A percentile compares a stretch with the other conserved stretches of the same genome.
These are phyloP conservation scores for Ogataea wickerhamii DNA, from an alignment of 805 yeast genomes.

Conservation along the genomic window DNA sequence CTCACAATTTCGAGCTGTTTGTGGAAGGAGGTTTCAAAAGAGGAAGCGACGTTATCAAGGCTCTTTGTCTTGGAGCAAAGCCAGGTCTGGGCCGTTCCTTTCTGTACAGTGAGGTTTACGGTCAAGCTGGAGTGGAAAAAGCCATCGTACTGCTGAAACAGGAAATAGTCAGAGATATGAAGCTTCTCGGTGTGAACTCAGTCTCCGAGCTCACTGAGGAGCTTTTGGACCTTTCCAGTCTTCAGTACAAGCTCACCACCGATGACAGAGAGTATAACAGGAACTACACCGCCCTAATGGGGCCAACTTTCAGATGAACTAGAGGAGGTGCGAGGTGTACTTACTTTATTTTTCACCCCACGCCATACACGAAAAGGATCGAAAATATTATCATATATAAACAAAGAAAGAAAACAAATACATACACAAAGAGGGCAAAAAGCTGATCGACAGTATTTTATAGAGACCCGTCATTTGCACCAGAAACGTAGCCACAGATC, in stretches of 20 bases:
- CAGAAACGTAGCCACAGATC: too few relatives aligned
- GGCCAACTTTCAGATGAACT: slow-evolving; percentile 14
- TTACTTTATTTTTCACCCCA: too few relatives aligned
- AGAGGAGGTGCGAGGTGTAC: background rate
- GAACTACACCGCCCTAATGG: slow-evolving; percentile 36
- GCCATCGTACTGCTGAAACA: slow-evolving; percentile 57
- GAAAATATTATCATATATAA: too few relatives aligned
- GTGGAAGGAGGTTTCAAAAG: slow-evolving; percentile 45
- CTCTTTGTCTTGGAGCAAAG: slow-evolving; percentile 41
- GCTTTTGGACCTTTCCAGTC: slow-evolving; percentile 52
- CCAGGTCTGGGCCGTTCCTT: slow-evolving; percentile 77
- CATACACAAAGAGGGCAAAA: too few relatives aligned
- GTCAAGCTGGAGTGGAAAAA: slow-evolving; percentile 65
- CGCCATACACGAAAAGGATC: too few relatives aligned
- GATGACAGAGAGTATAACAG: slow-evolving; percentile 53
- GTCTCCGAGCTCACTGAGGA: slow-evolving; percentile 34
- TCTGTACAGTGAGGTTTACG: slow-evolving; percentile 73
- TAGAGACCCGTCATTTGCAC: too few relatives aligned
- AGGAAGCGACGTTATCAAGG: slow-evolving; percentile 42
- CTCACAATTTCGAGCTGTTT: slow-evolving; percentile 48
- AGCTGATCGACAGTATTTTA: too few relatives aligned
- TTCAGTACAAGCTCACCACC: slow-evolving; percentile 65
- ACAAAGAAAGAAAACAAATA: background rate
- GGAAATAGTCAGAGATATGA: slow-evolving; percentile 59
- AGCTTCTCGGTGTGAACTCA: slow-evolving; percentile 53